Evolutionary conservation across 2,329 filamentous ascomycete species (phyloP).

Genomic region (Fusarium verticillioides): DNA sequence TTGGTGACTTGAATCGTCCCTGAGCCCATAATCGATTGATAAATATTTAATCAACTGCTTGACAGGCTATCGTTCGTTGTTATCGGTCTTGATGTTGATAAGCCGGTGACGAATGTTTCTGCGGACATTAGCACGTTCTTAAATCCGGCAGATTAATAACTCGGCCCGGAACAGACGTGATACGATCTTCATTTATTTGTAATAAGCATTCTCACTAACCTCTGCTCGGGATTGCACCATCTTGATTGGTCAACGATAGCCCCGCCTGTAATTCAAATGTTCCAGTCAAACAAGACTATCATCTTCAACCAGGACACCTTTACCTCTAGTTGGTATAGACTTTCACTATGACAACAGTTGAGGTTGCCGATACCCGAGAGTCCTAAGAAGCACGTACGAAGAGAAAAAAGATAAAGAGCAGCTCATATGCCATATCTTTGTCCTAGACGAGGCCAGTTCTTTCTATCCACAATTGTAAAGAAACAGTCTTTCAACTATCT

Average conservation of each 20-base stretch:
- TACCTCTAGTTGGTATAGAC: rapidly evolving
- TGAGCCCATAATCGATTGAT: not conserved
- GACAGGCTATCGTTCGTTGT: not conserved
- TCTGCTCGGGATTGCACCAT: not conserved
- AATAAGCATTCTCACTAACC: not conserved
- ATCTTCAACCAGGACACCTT: not conserved
- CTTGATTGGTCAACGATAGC: not conserved
- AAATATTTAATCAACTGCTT: rapidly evolving
- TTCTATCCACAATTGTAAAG: rapidly evolving
- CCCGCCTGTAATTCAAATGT: rapidly evolving
- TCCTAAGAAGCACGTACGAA: rapidly evolving
- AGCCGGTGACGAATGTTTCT: rapidly evolving
- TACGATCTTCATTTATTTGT: too few relatives aligned
- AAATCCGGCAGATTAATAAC: not conserved
- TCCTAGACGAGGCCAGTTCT: not conserved
- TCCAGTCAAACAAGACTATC: rapidly evolving
- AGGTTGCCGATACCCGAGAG: not conserved
- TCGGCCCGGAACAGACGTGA: not conserved
- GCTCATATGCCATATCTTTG: not conserved
- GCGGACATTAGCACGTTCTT: not conserved
- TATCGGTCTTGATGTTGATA: rapidly evolving
- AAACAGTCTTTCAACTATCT: not conserved
- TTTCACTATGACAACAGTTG: rapidly evolving
- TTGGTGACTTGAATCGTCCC: rapidly evolving
- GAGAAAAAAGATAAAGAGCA: not conserved